A percentile compares a stretch with the other conserved stretches of the same genome.
phyloP scores from a whole-genome alignment of 2,329 filamentous ascomycete genomes.

The Diaporthe australafricana region DNA sequence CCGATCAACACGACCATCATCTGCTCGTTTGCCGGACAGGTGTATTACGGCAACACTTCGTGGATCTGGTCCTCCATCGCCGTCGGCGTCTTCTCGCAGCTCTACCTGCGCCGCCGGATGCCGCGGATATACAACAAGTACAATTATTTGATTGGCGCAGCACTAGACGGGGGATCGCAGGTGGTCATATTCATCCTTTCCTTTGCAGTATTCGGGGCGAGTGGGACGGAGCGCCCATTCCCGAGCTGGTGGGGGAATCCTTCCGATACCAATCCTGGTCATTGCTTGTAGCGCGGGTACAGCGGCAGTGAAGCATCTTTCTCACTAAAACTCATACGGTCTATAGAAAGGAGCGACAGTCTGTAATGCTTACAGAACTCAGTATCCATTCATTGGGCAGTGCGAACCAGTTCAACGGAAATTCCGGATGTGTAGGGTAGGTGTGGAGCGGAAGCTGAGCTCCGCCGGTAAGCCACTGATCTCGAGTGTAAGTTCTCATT shows the following conservation, averaged over 20 bases:
- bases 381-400: neutral
- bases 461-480: neutral
- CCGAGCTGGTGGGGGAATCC: constrained; percentile 41
- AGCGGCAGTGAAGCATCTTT: neutral
- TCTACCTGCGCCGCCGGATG: constrained; percentile 49
- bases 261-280: constrained; percentile 30
- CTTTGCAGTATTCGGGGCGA: constrained; percentile 57
- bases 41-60: constrained; percentile 53
- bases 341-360: neutral
- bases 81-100: constrained; percentile 46
- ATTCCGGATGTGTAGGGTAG: neutral
- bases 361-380: no score
- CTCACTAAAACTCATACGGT: neutral
- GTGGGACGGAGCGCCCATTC: constrained; percentile 50
- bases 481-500: neutral
- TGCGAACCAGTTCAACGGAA: neutral
- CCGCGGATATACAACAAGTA: constrained; percentile 54
- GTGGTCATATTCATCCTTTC: constrained; percentile 54
- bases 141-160: constrained; percentile 54
- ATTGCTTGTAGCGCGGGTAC: constrained; percentile 19
- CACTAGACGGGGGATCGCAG: constrained; percentile 53
- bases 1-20: constrained; percentile 52
- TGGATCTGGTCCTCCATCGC: constrained; percentile 45
- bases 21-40: constrained; percentile 40
- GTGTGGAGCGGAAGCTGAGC: neutral